Evolutionary conservation across 345 rosid species (phyloP).

Genomic region (Syzygium oleosum): DNA sequence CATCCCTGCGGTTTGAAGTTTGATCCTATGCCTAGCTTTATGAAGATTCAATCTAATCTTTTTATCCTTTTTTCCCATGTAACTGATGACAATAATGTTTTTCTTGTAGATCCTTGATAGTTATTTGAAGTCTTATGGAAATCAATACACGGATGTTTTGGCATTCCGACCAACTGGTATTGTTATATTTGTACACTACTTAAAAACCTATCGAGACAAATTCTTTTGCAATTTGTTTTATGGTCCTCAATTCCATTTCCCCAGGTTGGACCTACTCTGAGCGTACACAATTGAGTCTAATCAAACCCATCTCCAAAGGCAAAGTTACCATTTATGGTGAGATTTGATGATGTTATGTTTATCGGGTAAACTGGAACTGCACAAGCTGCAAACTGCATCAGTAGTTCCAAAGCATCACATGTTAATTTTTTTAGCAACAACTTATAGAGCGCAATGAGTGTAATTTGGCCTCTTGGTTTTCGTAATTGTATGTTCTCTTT

Average conservation of each 20-base stretch:
- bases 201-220: background rate
- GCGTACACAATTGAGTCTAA: constrained; percentile 49
- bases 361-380: background rate
- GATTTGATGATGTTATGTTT: constrained; percentile 5
- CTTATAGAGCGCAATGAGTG: background rate
- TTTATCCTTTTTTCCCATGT: background rate
- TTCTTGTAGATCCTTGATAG: constrained; percentile 28
- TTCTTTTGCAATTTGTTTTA: background rate
- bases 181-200: background rate
- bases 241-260: background rate
- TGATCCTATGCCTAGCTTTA: constrained; percentile 1
- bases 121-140: constrained; percentile 36
- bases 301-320: constrained; percentile 51
- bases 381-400: background rate
- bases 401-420: background rate
- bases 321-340: constrained; percentile 66
- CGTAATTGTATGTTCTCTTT: background rate
- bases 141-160: constrained; percentile 44
- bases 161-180: constrained; percentile 81
- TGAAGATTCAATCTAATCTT: background rate
- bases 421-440: background rate
- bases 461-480: background rate
- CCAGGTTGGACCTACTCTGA: constrained; percentile 81
- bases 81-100: background rate
- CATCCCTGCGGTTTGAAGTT: constrained; percentile 56